These are phyloP conservation scores for Boletus rubroflammeus DNA, from an alignment of 768 basidiomycete species.

Conservation along the genomic window DNA sequence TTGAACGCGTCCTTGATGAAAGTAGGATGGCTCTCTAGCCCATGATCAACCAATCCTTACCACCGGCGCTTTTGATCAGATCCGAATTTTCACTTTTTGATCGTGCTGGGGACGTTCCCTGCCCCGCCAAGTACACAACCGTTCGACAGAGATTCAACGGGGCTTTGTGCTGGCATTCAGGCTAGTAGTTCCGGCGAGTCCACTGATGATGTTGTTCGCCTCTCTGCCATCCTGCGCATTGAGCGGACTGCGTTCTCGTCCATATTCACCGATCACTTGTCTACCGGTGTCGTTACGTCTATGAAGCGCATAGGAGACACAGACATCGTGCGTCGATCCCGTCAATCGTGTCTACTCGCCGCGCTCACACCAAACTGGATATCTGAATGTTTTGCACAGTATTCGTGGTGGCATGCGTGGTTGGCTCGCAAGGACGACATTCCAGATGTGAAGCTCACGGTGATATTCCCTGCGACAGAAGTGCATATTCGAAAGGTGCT, in stretches of 20 bases:
- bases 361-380: background rate
- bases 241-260: constrained; percentile 71
- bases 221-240: constrained; percentile 66
- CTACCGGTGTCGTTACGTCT: constrained; percentile 36
- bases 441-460: constrained; percentile 77
- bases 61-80: constrained; percentile 38
- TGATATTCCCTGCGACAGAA: constrained; percentile 87
- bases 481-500: constrained; percentile 73
- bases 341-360: background rate
- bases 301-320: constrained; percentile 53
- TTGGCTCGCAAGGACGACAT: constrained; percentile 34
- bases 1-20: constrained; percentile 54
- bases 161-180: background rate
- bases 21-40: constrained; percentile 20
- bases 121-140: background rate
- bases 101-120: constrained; percentile 65
- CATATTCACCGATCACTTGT: constrained; percentile 36
- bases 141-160: background rate
- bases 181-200: background rate
- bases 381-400: constrained; percentile 43
- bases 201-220: constrained; percentile 21
- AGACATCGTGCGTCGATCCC: constrained; percentile 55
- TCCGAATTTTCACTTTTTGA: constrained; percentile 55
- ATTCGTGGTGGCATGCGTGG: constrained; percentile 80
- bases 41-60: background rate